phyloP scores from a whole-genome alignment of 179 eudicot species.

The Camellia oleifera region DNA sequence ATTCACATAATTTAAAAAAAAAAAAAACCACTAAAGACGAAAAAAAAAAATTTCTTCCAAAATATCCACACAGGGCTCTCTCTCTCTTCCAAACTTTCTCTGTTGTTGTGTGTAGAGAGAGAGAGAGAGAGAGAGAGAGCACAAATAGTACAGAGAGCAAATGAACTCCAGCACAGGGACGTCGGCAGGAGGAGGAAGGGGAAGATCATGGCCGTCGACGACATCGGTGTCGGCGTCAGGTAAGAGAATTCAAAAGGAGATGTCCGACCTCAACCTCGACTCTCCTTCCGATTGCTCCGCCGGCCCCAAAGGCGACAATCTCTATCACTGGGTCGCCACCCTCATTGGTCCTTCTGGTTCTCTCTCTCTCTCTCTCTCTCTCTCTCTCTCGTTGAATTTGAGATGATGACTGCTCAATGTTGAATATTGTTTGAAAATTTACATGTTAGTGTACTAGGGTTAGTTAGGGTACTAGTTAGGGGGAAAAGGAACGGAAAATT shows the following conservation, averaged over 20 bases:
- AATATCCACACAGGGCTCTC: not conserved
- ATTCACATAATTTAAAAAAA: no score
- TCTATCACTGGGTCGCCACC: slow-evolving; percentile 94
- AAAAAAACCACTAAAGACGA: no score
- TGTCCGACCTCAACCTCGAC: slow-evolving; percentile 63
- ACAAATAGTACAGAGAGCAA: no score
- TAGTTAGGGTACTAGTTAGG: no score
- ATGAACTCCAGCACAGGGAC: slow-evolving; percentile 18
- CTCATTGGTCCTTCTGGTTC: slow-evolving; percentile 75
- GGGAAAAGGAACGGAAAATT: no score
- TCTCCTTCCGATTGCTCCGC: slow-evolving; percentile 88
- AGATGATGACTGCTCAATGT: not conserved
- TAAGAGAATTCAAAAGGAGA: slow-evolving; percentile 80
- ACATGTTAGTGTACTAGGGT: not conserved
- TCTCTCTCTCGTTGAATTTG: not conserved
- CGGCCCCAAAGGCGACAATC: slow-evolving; percentile 93
- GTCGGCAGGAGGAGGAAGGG: slow-evolving; percentile 25
- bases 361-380: slow-evolving; percentile 9
- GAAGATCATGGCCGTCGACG: slow-evolving; percentile 73
- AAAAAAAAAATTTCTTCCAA: no score
- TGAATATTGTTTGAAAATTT: not conserved
- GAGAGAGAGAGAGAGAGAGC: no score
- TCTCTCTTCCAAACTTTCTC: not conserved
- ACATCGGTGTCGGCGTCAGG: slow-evolving; percentile 80
- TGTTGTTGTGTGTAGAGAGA: no score